A percentile compares a stretch with the other conserved stretches of the same genome.
phyloP scores from a whole-genome alignment of 2,329 filamentous ascomycete genomes.

The Hortaea werneckii region DNA sequence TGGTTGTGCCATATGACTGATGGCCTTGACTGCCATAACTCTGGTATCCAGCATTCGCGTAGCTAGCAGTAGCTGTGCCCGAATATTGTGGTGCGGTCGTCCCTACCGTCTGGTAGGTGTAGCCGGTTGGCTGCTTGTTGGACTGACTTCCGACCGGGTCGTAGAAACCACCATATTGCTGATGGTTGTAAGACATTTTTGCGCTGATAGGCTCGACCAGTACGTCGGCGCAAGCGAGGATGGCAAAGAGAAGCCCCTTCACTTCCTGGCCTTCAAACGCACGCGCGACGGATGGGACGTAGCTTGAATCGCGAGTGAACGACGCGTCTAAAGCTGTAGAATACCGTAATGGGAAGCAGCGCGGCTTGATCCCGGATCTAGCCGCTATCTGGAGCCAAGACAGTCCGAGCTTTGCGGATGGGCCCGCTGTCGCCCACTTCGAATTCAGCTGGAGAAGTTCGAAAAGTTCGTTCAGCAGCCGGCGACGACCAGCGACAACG shows the following conservation, averaged over 20 bases:
- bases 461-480: slow-evolving; percentile 5
- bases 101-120: slow-evolving; percentile 12
- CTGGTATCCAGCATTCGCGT: slow-evolving; percentile 6
- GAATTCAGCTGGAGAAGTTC: neutral
- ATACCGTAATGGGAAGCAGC: too few species aligned
- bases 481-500: slow-evolving; percentile 9
- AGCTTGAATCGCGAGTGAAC: too few species aligned
- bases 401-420: neutral
- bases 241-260: too few species aligned
- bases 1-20: slow-evolving; percentile 6
- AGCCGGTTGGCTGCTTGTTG: slow-evolving; percentile 11
- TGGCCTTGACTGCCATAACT: slow-evolving; percentile 10
- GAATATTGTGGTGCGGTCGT: slow-evolving; percentile 3
- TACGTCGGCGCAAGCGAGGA: too few species aligned
- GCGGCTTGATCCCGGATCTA: too few species aligned
- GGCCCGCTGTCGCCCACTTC: neutral
- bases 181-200: slow-evolving; percentile 16
- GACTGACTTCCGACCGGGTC: slow-evolving; percentile 23
- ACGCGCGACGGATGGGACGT: too few species aligned
- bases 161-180: slow-evolving; percentile 19
- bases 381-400: too few species aligned
- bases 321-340: too few species aligned
- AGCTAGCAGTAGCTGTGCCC: slow-evolving; percentile 2
- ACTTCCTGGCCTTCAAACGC: too few species aligned
- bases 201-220: too few species aligned